These are phyloP conservation scores for Botrytis deweyae DNA, from an alignment of 2,329 filamentous ascomycete species.

Conservation along the genomic window DNA sequence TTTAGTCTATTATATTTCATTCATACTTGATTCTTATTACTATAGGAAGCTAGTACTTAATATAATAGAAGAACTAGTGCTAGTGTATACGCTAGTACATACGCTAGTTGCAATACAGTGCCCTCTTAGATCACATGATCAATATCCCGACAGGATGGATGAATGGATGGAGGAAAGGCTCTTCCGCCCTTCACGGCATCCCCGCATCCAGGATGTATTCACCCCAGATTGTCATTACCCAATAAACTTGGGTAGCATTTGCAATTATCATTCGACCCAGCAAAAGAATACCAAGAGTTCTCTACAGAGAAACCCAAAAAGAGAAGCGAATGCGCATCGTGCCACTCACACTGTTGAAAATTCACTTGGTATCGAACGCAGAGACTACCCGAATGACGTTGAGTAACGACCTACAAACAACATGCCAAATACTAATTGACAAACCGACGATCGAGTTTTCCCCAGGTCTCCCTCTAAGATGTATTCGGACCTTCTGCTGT, in stretches of 20 bases:
- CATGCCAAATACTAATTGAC: neutral
- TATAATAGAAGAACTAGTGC: too few species aligned
- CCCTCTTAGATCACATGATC: too few species aligned
- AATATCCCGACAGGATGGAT: neutral
- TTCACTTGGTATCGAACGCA: neutral
- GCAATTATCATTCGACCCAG: neutral
- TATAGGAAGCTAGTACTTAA: too few species aligned
- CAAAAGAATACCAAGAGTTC: neutral
- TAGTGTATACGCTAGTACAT: too few species aligned
- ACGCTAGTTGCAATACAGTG: too few species aligned
- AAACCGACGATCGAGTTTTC: neutral
- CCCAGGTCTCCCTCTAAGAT: neutral
- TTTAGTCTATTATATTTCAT: too few species aligned
- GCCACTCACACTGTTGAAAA: neutral
- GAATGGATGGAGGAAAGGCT: neutral
- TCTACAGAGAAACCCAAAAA: neutral
- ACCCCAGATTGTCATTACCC: neutral
- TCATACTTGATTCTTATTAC: too few species aligned
- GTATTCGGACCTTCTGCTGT: conserved; percentile 3
- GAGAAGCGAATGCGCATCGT: neutral
- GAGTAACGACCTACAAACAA: neutral
- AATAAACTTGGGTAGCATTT: neutral
- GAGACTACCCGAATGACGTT: neutral
- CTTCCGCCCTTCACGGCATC: neutral
- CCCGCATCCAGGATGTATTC: neutral